phyloP scores from a whole-genome alignment of 345 rosid genomes.

The Eucalyptus brandiana region DNA sequence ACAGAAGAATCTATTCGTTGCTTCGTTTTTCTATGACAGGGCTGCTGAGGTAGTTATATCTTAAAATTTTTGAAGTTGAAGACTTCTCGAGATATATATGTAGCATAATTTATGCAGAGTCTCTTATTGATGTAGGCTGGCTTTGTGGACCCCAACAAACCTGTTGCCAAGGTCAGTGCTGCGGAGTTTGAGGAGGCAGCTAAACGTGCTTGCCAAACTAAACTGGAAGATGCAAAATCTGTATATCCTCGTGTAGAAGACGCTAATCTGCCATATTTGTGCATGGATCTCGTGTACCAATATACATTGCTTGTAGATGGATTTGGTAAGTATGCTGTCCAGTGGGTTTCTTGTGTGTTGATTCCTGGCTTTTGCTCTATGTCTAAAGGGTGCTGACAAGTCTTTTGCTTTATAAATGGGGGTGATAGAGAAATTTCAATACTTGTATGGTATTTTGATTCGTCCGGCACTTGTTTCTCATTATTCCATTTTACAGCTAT shows the following conservation, averaged over 20 bases:
- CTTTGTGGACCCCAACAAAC: conserved; percentile 42
- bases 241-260: conserved; percentile 36
- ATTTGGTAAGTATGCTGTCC: conserved; percentile 43
- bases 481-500: conserved; percentile 26
- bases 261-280: conserved; percentile 53
- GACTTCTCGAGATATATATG: neutral
- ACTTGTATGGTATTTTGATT: neutral
- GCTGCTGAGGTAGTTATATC: conserved; percentile 70
- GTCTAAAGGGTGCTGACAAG: neutral
- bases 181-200: conserved; percentile 69
- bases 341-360: neutral
- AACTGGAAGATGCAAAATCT: conserved; percentile 48
- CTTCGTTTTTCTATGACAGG: conserved; percentile 93
- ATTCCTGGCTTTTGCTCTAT: neutral
- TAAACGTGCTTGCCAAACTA: conserved; percentile 76
- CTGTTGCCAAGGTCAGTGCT: conserved; percentile 76
- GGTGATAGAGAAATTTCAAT: neutral
- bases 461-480: neutral
- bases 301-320: conserved; percentile 75
- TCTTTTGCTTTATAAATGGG: neutral
- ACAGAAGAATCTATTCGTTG: conserved; percentile 80
- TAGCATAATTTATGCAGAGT: neutral
- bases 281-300: conserved; percentile 95
- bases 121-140: conserved; percentile 42
- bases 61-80: neutral